Conservation (phyloP, 2,329 filamentous ascomycete species). For the Curvularia verruculosa region DNA sequence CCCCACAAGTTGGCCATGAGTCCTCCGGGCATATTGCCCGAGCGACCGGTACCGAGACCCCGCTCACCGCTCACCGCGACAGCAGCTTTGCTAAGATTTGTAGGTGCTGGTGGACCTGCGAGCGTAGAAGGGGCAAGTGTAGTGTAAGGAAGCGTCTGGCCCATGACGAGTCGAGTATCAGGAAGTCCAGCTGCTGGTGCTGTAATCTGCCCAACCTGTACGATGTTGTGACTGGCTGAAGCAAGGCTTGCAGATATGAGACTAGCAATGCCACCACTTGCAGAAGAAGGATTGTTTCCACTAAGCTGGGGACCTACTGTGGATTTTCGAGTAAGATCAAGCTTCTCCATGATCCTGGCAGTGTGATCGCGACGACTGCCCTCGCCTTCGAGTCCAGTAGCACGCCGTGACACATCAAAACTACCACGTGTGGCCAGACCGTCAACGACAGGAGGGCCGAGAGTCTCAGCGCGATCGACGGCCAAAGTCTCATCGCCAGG, state of each 20-base stretch:
- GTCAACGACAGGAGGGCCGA: slow-evolving; percentile 68
- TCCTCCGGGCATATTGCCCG: slow-evolving; percentile 76
- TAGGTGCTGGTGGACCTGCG: slow-evolving; percentile 81
- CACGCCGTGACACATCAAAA: slow-evolving; percentile 68
- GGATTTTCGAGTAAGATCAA: slow-evolving; percentile 85
- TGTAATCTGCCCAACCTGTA: slow-evolving; percentile 67
- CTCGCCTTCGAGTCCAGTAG: slow-evolving; percentile 69
- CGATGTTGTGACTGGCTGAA: slow-evolving; percentile 76
- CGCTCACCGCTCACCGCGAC: slow-evolving; percentile 81
- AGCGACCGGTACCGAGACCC: slow-evolving; percentile 66
- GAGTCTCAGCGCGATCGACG: slow-evolving; percentile 67
- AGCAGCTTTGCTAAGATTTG: slow-evolving; percentile 84
- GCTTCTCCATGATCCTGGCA: slow-evolving; percentile 87
- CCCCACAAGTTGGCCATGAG: slow-evolving; percentile 96
- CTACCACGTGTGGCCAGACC: slow-evolving; percentile 67
- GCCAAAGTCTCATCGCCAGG: slow-evolving; percentile 60
- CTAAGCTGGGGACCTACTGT: slow-evolving; percentile 60
- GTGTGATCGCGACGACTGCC: slow-evolving; percentile 78
- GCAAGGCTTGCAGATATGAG: slow-evolving; percentile 79
- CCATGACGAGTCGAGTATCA: slow-evolving; percentile 45
- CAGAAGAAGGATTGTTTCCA: slow-evolving; percentile 49
- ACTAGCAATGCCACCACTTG: slow-evolving; percentile 75
- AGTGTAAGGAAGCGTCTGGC: slow-evolving; percentile 60
- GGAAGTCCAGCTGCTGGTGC: slow-evolving; percentile 45
- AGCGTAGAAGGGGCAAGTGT: slow-evolving; percentile 82